Evolutionary conservation across 2,329 filamentous ascomycete species (phyloP), one percentile per base, ranked within the genome.

Genomic region (Pseudocercospora crystallina): DNA sequence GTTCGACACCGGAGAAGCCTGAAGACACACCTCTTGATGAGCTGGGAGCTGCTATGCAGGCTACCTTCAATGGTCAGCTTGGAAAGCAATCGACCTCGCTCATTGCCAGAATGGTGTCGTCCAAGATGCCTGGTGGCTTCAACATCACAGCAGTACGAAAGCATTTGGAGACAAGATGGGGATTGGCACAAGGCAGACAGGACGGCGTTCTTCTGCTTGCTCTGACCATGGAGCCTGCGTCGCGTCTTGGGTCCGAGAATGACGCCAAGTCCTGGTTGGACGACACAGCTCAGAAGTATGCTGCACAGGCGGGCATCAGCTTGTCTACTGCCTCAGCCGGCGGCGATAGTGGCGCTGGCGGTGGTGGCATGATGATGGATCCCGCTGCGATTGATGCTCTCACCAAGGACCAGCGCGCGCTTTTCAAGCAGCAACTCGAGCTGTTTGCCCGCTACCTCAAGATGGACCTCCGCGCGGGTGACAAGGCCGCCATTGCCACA

Each of bases 81-180:
- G 94, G 94, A 72, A 99, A 99, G 76, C 91, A 96, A 64, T 95
- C 94, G 0, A 87, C 89, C 47, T 95, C 91, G 2, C 82, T 99
- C 50, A 87, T 99, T 70, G 94, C 94, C 43, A 87, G 94, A 62
- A 79, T 99, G 69, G 94, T 99, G 37, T 97, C 94, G 2, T 96
- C 94, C 29, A 99, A 99, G 77, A 99, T 99, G 94, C 94, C 94
- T 41, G 94, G 92, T 76, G 94, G 94, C 56, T 99, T 99, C 83
- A 99, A 97, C 72, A 97, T 97, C 71, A 97, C 92, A 66, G 81
- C 90, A 10, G 89, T 95, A 40, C 84, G 94, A 66, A 99, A 99
- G 75, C 95, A 99, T 68, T 77, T 99, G 38, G 92, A 96, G 76
- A 90, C 88, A 12, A 83, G 90, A 71, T 99, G 92, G 90, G 94